Conservation (phyloP, 306 rosid genomes). For the Prunus mongolica region DNA sequence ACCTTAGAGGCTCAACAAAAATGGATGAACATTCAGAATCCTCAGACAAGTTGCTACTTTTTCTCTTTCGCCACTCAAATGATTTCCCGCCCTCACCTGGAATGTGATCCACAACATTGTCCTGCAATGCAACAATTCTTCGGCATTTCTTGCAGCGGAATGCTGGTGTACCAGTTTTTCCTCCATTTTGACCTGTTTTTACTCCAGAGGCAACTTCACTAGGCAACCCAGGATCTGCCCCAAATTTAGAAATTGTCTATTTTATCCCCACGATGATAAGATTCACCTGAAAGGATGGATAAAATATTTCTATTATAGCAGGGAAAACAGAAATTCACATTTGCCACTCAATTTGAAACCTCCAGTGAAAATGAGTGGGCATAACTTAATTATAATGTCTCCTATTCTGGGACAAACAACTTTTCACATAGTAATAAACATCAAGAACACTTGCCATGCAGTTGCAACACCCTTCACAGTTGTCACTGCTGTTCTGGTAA, state of each 20-base stretch:
- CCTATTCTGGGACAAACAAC: not conserved
- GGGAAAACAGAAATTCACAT: not conserved
- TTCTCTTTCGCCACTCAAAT: slow-evolving; percentile 62
- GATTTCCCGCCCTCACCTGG: slow-evolving; percentile 87
- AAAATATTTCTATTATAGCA: not conserved
- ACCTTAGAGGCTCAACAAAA: too few relatives aligned
- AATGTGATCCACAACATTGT: slow-evolving; percentile 68
- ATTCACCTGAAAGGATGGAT: slow-evolving; percentile 53
- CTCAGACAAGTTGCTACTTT: too few relatives aligned
- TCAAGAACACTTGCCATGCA: not conserved
- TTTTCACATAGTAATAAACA: not conserved
- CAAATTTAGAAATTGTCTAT: slow-evolving; percentile 75
- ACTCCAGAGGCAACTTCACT: slow-evolving; percentile 43
- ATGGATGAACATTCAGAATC: too few relatives aligned
- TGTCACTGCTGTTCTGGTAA: not conserved
- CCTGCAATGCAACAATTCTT: slow-evolving; percentile 74
- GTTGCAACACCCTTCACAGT: not conserved
- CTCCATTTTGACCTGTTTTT: slow-evolving; percentile 43
- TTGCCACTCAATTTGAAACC: not conserved
- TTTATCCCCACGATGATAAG: slow-evolving; percentile 58
- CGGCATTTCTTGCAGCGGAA: slow-evolving; percentile 92
- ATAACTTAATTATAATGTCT: not conserved
- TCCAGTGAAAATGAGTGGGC: not conserved
- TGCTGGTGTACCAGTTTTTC: slow-evolving; percentile 35
- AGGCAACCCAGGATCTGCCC: slow-evolving; percentile 84